Percentiles rank a stretch among this genome's conserved stretches.
Conservation (phyloP, 805 yeast species). For the Ogataea corticis region DNA sequence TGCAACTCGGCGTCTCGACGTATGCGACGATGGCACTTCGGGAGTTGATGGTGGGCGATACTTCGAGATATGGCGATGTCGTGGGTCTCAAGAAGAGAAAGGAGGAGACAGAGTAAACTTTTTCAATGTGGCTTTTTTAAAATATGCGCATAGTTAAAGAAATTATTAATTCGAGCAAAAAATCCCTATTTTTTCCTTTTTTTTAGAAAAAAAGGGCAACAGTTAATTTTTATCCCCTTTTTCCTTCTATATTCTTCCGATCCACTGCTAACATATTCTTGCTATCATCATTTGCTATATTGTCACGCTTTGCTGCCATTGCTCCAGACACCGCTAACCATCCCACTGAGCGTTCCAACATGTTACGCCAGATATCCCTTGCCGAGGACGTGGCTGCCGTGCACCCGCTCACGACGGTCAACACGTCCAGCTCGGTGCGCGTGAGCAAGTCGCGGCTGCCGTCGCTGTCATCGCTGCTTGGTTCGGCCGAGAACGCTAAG, state of each 20-base stretch:
- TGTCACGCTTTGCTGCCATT: too few species aligned
- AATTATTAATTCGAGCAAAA: too few species aligned
- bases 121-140: too few species aligned
- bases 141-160: too few species aligned
- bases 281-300: not conserved
- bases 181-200: too few species aligned
- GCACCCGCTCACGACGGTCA: slow-evolving; percentile 13
- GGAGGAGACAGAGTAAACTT: not conserved
- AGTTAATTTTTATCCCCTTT: not conserved
- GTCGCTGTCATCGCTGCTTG: slow-evolving; percentile 22
- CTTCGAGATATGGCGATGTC: slow-evolving; percentile 37
- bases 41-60: slow-evolving; percentile 81
- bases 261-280: slow-evolving; percentile 2
- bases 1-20: slow-evolving; percentile 81
- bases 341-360: not conserved
- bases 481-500: slow-evolving; percentile 18
- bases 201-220: not conserved
- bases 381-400: slow-evolving; percentile 18
- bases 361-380: slow-evolving; percentile 23
- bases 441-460: slow-evolving; percentile 19
- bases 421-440: slow-evolving; percentile 14
- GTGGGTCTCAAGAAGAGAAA: not conserved
- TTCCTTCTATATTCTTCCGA: slow-evolving; percentile 1
- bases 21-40: slow-evolving; percentile 98
- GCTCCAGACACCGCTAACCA: not conserved